A percentile compares a stretch with the other conserved stretches of the same genome.
phyloP scores from a whole-genome alignment of 2,329 filamentous ascomycete species.

The Microsporum canis region DNA sequence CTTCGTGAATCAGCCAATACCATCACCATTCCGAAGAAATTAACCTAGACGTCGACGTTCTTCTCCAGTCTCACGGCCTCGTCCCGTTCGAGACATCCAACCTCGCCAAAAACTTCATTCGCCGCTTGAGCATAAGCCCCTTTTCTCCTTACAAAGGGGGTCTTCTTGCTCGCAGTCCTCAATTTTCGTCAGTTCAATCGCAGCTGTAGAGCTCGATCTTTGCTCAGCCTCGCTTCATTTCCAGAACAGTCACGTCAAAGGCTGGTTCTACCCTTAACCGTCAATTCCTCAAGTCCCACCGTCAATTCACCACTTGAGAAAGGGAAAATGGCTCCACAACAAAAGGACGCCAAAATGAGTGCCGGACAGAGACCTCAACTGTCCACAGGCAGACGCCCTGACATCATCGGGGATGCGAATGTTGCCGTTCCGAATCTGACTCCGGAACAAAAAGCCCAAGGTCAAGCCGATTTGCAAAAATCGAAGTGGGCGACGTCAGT shows the following conservation, averaged over 20 bases:
- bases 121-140: neutral
- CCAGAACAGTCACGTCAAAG: conserved; percentile 4
- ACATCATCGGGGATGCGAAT: neutral
- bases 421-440: conserved; percentile 3
- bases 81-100: neutral
- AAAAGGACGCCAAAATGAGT: conserved; percentile 1
- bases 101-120: conserved; percentile 1
- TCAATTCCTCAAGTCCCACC: neutral
- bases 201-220: neutral
- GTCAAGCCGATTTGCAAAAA: neutral
- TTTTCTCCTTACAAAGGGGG: neutral
- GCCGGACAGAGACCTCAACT: neutral
- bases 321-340: conserved; percentile 1
- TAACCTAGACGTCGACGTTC: neutral
- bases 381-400: neutral
- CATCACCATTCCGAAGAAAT: neutral
- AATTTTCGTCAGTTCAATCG: neutral
- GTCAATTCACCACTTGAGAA: neutral
- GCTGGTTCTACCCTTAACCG: neutral
- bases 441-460: conserved; percentile 1
- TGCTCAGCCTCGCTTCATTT: neutral
- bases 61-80: conserved; percentile 1
- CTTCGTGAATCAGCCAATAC: neutral
- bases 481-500: neutral
- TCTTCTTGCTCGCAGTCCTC: neutral